Percentiles rank a stretch among this genome's conserved stretches.
Evolutionary conservation across 2,329 filamentous ascomycete genomes (phyloP).

Genomic region (Peltaster fructicola): DNA sequence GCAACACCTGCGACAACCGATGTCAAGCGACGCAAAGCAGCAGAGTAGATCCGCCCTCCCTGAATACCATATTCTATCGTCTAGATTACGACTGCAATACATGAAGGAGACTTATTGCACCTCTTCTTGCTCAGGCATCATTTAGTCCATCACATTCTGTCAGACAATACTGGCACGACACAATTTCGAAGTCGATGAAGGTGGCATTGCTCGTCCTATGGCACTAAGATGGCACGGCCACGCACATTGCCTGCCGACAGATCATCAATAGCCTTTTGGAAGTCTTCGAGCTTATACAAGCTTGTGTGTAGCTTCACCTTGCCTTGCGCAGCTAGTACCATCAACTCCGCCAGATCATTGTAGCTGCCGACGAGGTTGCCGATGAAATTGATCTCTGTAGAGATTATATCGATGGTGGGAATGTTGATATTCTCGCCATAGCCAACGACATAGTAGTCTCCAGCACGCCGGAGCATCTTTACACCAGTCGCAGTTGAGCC

Average conservation of each 20-base stretch:
- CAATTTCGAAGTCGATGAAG: neutral
- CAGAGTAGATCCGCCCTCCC: no score
- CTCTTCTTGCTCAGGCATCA: neutral
- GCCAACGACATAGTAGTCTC: slow-evolving; percentile 13
- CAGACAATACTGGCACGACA: neutral
- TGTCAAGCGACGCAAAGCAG: no score
- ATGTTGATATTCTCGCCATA: slow-evolving; percentile 11
- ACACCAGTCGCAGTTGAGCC: slow-evolving; percentile 11
- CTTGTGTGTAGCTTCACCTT: slow-evolving; percentile 12
- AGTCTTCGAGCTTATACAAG: slow-evolving; percentile 12
- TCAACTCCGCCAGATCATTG: slow-evolving; percentile 11
- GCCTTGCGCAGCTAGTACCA: slow-evolving; percentile 11
- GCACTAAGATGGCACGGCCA: slow-evolving; percentile 10
- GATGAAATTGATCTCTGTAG: slow-evolving; percentile 13
- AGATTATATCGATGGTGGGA: slow-evolving; percentile 12
- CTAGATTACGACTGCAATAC: no score
- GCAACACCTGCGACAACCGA: no score
- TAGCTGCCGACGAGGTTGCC: slow-evolving; percentile 11
- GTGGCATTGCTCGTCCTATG: no score
- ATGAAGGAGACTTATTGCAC: no score
- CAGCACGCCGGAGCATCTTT: slow-evolving; percentile 11
- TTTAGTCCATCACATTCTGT: neutral
- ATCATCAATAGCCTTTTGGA: slow-evolving; percentile 12
- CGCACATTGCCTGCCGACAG: slow-evolving; percentile 9
- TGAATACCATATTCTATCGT: no score